phyloP scores from a whole-genome alignment of 75 land plant species.

The Pinus taeda region DNA sequence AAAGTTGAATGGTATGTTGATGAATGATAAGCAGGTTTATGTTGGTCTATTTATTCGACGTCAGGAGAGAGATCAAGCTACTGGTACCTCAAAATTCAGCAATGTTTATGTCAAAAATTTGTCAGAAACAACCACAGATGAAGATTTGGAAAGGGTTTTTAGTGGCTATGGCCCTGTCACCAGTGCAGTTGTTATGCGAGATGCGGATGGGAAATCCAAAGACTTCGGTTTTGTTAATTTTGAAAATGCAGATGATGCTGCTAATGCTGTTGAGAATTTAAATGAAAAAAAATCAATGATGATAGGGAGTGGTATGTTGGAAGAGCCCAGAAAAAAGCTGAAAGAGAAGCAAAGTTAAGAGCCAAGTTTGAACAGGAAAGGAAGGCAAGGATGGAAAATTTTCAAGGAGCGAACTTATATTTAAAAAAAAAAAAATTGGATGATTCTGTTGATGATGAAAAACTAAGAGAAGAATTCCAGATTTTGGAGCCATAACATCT shows the following conservation, averaged over 20 bases:
- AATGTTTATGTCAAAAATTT: conserved; percentile 84
- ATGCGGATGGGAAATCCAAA: conserved; percentile 61
- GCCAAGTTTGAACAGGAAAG: no score
- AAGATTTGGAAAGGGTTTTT: conserved; percentile 55
- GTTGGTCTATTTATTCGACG: conserved; percentile 68
- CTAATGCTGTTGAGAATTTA: conserved; percentile 54
- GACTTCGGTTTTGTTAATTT: conserved; percentile 84
- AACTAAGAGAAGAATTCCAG: no score
- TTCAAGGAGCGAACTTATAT: no score
- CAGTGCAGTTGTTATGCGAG: conserved; percentile 74
- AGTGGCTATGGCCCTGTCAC: conserved; percentile 53
- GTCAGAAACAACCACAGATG: conserved; percentile 41
- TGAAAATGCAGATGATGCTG: conserved; percentile 59
- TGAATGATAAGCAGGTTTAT: conserved; percentile 67
- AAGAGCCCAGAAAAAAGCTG: no score
- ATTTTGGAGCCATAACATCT: no score
- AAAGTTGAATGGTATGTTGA: conserved; percentile 62
- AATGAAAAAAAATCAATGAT: conserved; percentile 43
- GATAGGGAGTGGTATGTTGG: no score
- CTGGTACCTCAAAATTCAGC: conserved; percentile 55
- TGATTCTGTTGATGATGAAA: no score
- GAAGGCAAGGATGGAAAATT: no score
- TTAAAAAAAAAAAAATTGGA: no score
- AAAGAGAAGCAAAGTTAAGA: no score
- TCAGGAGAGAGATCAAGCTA: conserved; percentile 50